Base-by-base conservation (phyloP, 805 yeast species). In the Metschnikowia kunwiensis region DNA sequence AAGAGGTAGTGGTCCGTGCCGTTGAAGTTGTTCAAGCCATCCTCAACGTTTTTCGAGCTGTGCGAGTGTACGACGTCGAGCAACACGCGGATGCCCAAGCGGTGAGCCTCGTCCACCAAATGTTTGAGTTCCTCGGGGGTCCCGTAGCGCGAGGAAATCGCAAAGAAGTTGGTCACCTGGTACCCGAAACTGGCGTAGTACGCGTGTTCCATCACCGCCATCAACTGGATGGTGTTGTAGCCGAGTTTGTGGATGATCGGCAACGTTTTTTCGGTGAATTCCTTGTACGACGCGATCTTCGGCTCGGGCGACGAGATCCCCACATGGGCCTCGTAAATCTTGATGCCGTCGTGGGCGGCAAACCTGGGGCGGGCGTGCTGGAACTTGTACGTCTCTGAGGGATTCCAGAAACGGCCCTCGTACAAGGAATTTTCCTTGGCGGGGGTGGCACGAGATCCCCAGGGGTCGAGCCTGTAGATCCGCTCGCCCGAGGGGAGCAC, bases 131-230 rank as follows among this genome's bases (percentile, higher is more conserved):
- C 97, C 50, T 93, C 97, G 2, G 98, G 97, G 0, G 96, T 78
- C 19, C 98, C 98, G 52, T 72, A 93, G 45, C 98, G 74, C 6
- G 97, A 89, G 35, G 93, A 80, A 16, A 76, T 72, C 2, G 97
- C 97, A 58, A 85, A 91, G 58, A 91, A 93, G 42, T 82, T 85
- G 15, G 97, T 89, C 18, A 91, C 80, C 61, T 91, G 98, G 59
- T 91, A 91, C n/a, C 98, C 98, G 58, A 91, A 91, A 2, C 96
- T 86, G 1, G 97, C 98, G 59, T 91, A 91, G 58, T 91, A 91
- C 1, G 98, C 97, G 59, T 91, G 98, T 62, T 91, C 98, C 98
- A 91, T 91, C 28, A 91, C 75, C 0, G 98, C 97, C 98, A 91
- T 91, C 55, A 91, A 71, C 63, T 91, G 98, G 51, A 91, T 83